Percentiles rank a stretch among this genome's conserved stretches.
Evolutionary conservation across 2,329 filamentous ascomycete species (phyloP).

Genomic region (Neoarthrinium moseri): DNA sequence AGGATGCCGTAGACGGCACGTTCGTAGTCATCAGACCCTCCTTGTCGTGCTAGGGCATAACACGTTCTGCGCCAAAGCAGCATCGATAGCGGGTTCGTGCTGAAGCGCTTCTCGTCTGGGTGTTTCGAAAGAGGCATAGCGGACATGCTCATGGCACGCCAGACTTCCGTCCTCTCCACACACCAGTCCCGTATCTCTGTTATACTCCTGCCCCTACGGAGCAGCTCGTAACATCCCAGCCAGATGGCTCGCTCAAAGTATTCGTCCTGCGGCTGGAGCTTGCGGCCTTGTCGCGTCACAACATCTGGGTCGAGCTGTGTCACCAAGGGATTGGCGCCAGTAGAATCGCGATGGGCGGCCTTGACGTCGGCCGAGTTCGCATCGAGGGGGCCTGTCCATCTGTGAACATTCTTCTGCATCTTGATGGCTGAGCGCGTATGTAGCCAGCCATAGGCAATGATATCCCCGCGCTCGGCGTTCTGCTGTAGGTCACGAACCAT

Average conservation of each 20-base stretch:
- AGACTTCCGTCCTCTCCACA: slow-evolving; percentile 78
- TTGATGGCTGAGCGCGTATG: slow-evolving; percentile 91
- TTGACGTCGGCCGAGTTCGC: slow-evolving; percentile 57
- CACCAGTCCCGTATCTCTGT: slow-evolving; percentile 82
- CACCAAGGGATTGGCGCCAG: slow-evolving; percentile 64
- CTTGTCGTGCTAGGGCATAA: slow-evolving; percentile 67
- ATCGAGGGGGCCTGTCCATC: slow-evolving; percentile 64
- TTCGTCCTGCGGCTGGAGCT: slow-evolving; percentile 78
- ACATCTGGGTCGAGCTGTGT: slow-evolving; percentile 93
- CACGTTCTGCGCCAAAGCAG: slow-evolving; percentile 79
- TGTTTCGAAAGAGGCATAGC: slow-evolving; percentile 60
- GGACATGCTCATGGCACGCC: slow-evolving; percentile 82
- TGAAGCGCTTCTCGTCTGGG: slow-evolving; percentile 40
- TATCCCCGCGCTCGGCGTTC: slow-evolving; percentile 74
- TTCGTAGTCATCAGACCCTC: slow-evolving; percentile 74
- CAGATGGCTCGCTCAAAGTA: slow-evolving; percentile 89
- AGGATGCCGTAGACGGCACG: slow-evolving; percentile 87
- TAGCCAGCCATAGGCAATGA: slow-evolving; percentile 87
- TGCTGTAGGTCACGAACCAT: slow-evolving; percentile 74
- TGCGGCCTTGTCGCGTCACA: slow-evolving; percentile 72
- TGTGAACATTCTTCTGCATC: slow-evolving; percentile 76
- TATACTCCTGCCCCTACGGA: slow-evolving; percentile 78
- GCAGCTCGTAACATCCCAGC: slow-evolving; percentile 90
- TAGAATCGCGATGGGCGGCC: slow-evolving; percentile 54
- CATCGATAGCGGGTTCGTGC: slow-evolving; percentile 44